Percentiles rank a stretch among this genome's conserved stretches.
These are phyloP conservation scores for Phlegmacium glaucopus DNA, from an alignment of 768 basidiomycete genomes.

Conservation along the genomic window DNA sequence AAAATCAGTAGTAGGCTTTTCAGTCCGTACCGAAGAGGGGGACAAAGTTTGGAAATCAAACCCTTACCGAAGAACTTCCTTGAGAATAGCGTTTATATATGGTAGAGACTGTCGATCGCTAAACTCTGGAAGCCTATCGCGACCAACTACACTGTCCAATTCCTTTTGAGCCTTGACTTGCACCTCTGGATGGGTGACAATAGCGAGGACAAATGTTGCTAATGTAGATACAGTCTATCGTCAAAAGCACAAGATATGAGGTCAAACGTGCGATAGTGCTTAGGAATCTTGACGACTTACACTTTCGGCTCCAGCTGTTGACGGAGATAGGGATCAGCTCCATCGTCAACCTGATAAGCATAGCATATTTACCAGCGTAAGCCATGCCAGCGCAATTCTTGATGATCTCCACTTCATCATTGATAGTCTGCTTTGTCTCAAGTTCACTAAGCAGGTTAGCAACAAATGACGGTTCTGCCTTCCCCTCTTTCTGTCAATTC, in stretches of 20 bases:
- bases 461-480: slow-evolving; percentile 28
- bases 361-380: slow-evolving; percentile 17
- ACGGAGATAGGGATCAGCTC: background rate
- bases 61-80: slow-evolving; percentile 11
- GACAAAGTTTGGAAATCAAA: background rate
- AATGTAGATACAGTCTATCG: slow-evolving; percentile 19
- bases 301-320: slow-evolving; percentile 18
- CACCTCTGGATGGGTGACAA: slow-evolving; percentile 20
- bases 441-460: slow-evolving; percentile 16
- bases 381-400: slow-evolving; percentile 17
- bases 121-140: slow-evolving; percentile 21
- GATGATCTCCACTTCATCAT: slow-evolving; percentile 18
- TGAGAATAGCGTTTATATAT: slow-evolving; percentile 17
- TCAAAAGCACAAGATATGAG: too few relatives aligned
- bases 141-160: slow-evolving; percentile 19
- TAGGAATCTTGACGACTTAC: slow-evolving; percentile 9
- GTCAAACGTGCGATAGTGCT: background rate
- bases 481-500: slow-evolving; percentile 28
- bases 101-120: slow-evolving; percentile 20
- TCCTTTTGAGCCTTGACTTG: slow-evolving; percentile 25
- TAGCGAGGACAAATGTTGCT: slow-evolving; percentile 21
- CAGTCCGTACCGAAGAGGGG: background rate
- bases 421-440: slow-evolving; percentile 6
- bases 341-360: background rate
- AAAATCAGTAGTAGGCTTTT: background rate